Evolutionary conservation across 2,329 filamentous ascomycete species (phyloP), one percentile per base, ranked within the genome.

Genomic region (Fusarium keratoplasticum): DNA sequence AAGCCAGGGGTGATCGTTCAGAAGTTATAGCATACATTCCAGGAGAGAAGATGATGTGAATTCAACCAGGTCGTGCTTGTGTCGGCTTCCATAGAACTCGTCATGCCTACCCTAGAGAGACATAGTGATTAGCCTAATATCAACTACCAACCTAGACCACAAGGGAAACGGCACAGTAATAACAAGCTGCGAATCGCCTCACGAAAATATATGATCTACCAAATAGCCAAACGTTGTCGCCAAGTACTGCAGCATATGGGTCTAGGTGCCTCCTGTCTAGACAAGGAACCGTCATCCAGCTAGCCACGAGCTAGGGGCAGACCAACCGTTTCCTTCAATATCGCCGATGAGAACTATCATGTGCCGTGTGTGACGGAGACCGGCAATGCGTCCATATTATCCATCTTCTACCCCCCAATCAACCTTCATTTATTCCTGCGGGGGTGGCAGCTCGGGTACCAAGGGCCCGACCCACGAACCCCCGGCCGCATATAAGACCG

Each of bases 381-480:
- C 47, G 47, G 60, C 5, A 22, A 52, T 20, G 55, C 63, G 31
- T 65, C 35, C 38, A 35, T 36, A 38, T 27, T 36, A 27, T 11
- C 55, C 54, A 64, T 64, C 61, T 6, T 54, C 62, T 47, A 29
- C 18, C 59, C 67, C 69, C 64, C 52, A 74, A 76, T 69, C 60
- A 69, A 69, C 36, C 69, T 35, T 50, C 11, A 18, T 35, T 44
- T 64, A 33, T 52, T 47, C n/a, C 13, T 59, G 67, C 67, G 72
- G 74, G 73, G 70, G 42, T 42, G 11, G 29, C 11, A 57, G 58
- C 66, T 67, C 66, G 52, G 66, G 16, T 40, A 52, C 40, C 55
- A 59, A 71, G 55, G 29, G 33, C 29, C 61, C 61, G 61, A 36
- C 35, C 36, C 44, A 47, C 61, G 64, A 64, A 40, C 35, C 47